Percentiles rank a stretch among this genome's conserved stretches.
Conservation (phyloP, 73 alveolate genomes). For the Tetrahymena elliotti region DNA sequence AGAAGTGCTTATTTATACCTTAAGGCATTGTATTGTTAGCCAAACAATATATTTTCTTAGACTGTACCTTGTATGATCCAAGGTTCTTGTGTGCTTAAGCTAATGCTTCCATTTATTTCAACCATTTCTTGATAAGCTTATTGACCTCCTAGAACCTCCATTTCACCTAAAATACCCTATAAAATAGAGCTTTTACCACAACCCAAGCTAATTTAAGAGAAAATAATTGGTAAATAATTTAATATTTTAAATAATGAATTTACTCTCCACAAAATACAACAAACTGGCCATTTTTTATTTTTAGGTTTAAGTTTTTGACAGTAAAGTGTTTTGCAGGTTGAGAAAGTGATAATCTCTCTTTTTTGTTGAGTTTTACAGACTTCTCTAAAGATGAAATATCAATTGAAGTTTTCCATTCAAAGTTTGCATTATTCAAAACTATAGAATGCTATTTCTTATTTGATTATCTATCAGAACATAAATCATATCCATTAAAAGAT, state of each 20-base stretch:
- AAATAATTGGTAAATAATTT: neutral
- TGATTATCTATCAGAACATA: neutral
- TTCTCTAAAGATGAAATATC: neutral
- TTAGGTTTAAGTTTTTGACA: neutral
- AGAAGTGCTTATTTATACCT: conserved; percentile 66
- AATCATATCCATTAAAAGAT: neutral
- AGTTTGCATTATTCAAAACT: neutral
- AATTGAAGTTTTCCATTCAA: neutral
- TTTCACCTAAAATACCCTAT: conserved; percentile 3
- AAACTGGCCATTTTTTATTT: neutral
- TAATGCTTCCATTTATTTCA: conserved; percentile 15
- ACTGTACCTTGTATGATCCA: conserved; percentile 81
- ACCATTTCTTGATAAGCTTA: neutral
- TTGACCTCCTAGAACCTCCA: conserved; percentile 34
- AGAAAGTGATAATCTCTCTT: neutral
- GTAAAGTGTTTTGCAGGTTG: neutral
- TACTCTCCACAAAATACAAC: conserved; percentile 1
- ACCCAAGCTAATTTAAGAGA: neutral
- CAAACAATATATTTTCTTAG: conserved; percentile 74
- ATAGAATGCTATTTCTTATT: neutral
- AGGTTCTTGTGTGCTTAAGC: conserved; percentile 79
- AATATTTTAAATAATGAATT: neutral
- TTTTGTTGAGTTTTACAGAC: neutral
- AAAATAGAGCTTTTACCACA: conserved; percentile 15
- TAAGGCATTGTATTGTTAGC: conserved; percentile 56